Evolutionary conservation across 2,329 filamentous ascomycete genomes (phyloP).

Genomic region (Aspergillus sp.): DNA sequence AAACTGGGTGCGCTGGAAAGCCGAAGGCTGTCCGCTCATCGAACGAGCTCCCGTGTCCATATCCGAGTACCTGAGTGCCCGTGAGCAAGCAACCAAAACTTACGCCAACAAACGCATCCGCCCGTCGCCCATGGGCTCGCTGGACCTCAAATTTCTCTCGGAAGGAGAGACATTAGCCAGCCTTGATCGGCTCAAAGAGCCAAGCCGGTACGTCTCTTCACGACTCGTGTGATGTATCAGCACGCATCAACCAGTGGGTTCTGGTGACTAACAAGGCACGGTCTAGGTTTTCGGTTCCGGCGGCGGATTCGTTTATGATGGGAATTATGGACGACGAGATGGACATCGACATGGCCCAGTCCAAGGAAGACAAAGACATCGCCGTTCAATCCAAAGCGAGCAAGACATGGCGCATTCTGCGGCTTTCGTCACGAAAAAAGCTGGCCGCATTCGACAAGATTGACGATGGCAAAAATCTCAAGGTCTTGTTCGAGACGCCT

Average conservation of each 20-base stretch:
- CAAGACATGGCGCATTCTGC: conserved; percentile 82
- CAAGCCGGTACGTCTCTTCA: conserved; percentile 39
- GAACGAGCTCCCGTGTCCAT: conserved; percentile 64
- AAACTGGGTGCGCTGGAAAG: conserved; percentile 98
- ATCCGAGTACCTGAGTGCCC: conserved; percentile 61
- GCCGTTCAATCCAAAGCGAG: conserved; percentile 68
- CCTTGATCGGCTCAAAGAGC: conserved; percentile 61
- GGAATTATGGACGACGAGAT: conserved; percentile 73
- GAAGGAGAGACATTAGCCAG: conserved; percentile 54
- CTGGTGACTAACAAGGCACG: conserved; percentile 8
- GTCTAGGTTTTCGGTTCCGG: conserved; percentile 57
- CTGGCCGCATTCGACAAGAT: conserved; percentile 78
- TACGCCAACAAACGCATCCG: conserved; percentile 65
- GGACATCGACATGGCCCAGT: conserved; percentile 73
- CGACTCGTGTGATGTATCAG: neutral
- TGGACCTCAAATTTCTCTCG: conserved; percentile 70
- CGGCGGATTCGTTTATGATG: conserved; percentile 60
- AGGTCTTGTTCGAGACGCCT: conserved; percentile 39
- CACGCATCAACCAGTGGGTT: neutral
- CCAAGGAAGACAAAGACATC: conserved; percentile 50
- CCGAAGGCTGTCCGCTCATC: conserved; percentile 84
- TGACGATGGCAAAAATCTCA: conserved; percentile 66
- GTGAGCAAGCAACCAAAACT: conserved; percentile 55
- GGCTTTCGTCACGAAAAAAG: conserved; percentile 66
- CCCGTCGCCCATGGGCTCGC: conserved; percentile 59